Percentiles rank a stretch among this genome's conserved stretches.
phyloP scores from a whole-genome alignment of 2,329 filamentous ascomycete genomes.

The Talaromyces sp. region DNA sequence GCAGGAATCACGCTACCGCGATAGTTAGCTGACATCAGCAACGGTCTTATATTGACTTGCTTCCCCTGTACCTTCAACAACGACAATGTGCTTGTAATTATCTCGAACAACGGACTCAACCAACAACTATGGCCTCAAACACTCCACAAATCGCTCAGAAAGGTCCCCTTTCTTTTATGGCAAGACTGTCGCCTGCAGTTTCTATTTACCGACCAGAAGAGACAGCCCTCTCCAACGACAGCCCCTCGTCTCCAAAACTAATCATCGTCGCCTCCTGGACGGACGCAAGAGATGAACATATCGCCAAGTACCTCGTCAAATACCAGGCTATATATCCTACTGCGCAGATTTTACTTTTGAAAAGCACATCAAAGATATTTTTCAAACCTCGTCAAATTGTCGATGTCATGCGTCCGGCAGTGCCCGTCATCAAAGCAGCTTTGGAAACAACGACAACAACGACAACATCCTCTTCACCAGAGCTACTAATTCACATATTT shows the following conservation, averaged over 20 bases:
- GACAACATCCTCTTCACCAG: no score
- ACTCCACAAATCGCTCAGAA: neutral
- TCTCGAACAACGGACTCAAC: neutral
- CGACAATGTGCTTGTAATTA: neutral
- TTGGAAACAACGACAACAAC: neutral
- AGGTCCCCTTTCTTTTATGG: neutral
- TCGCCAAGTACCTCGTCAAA: neutral
- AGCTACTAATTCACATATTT: neutral
- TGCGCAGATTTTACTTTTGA: neutral
- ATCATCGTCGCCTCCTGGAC: neutral
- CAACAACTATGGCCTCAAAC: neutral
- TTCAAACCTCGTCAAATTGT: neutral
- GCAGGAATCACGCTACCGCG: no score
- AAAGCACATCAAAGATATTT: neutral
- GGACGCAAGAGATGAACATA: neutral
- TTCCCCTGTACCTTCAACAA: neutral
- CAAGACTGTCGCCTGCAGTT: neutral
- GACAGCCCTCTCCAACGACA: neutral
- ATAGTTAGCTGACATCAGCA: no score
- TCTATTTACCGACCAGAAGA: neutral
- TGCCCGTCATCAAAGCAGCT: neutral
- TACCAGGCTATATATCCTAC: neutral
- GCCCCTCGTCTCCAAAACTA: neutral
- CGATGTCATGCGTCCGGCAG: neutral
- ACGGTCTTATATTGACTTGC: neutral